phyloP scores from a whole-genome alignment of 1,139 yeast species.

The Pichia sp. region DNA sequence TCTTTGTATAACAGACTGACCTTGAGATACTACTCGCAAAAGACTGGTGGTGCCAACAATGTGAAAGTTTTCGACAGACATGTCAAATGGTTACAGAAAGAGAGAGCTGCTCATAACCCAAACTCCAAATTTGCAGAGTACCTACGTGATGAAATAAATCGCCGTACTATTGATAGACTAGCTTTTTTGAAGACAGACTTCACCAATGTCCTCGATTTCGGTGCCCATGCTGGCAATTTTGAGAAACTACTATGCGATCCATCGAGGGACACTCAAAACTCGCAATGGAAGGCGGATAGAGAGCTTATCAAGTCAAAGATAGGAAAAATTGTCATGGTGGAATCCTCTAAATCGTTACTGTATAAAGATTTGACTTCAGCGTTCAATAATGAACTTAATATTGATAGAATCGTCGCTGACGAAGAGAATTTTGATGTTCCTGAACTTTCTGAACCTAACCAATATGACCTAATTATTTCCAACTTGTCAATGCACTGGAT shows the following conservation, averaged over 20 bases:
- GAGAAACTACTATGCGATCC: conserved; percentile 28
- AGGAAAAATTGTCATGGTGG: conserved; percentile 61
- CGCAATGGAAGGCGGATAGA: conserved; percentile 48
- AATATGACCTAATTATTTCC: conserved; percentile 70
- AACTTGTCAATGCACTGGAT: conserved; percentile 82
- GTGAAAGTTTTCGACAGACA: conserved; percentile 61
- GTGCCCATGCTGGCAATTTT: conserved; percentile 67
- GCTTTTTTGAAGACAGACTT: conserved; percentile 69
- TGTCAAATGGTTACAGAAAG: conserved; percentile 57
- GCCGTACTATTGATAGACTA: conserved; percentile 67
- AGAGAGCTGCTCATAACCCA: conserved; percentile 45
- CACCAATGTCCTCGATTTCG: conserved; percentile 61
- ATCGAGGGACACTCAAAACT: conserved; percentile 24
- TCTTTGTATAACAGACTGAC: not conserved
- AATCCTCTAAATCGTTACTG: conserved; percentile 53
- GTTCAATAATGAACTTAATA: conserved; percentile 42
- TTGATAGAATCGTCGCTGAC: conserved; percentile 54
- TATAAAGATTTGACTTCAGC: conserved; percentile 43
- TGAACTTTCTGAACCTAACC: conserved; percentile 35
- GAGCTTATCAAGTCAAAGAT: conserved; percentile 48
- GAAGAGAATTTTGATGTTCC: conserved; percentile 57
- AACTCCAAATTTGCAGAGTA: conserved; percentile 65
- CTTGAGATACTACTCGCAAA: not conserved
- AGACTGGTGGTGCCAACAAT: conserved; percentile 2
- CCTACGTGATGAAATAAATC: conserved; percentile 68